Conservation (phyloP, 179 eudicot species). For the Sideroxylon spinosum region DNA sequence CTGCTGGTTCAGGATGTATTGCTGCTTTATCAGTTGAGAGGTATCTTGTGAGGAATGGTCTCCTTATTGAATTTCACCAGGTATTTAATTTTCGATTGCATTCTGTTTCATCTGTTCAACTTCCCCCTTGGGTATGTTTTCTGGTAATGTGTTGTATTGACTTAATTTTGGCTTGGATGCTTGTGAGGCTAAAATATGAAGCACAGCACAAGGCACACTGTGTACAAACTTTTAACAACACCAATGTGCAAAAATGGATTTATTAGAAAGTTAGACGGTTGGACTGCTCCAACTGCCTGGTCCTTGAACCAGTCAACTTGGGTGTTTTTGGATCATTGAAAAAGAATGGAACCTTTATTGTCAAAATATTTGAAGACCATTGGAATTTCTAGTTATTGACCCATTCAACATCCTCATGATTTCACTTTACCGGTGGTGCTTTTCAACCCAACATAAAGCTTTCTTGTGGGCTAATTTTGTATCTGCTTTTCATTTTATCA, state of each 20-base stretch:
- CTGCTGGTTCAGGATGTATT: conserved; percentile 98
- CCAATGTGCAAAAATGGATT: neutral
- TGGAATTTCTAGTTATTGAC: neutral
- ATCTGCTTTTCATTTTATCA: neutral
- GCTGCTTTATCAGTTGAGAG: conserved; percentile 98
- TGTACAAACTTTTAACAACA: neutral
- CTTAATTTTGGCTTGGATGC: neutral
- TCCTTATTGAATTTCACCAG: conserved; percentile 97
- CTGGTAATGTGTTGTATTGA: neutral
- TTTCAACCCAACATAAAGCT: neutral
- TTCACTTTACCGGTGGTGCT: neutral
- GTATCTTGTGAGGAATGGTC: conserved; percentile 78
- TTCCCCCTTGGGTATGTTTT: neutral
- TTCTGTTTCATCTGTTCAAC: neutral
- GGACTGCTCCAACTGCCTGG: neutral
- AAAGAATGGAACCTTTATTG: neutral
- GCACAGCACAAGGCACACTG: neutral
- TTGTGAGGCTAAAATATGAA: neutral
- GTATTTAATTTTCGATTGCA: conserved; percentile 29
- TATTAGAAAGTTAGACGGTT: neutral
- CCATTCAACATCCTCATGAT: neutral
- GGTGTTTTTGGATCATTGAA: neutral
- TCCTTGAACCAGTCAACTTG: neutral
- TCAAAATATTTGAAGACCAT: too few relatives aligned
- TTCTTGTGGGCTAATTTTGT: neutral